These are phyloP conservation scores for Prunus mira DNA, from an alignment of 306 rosid genomes.

Conservation along the genomic window DNA sequence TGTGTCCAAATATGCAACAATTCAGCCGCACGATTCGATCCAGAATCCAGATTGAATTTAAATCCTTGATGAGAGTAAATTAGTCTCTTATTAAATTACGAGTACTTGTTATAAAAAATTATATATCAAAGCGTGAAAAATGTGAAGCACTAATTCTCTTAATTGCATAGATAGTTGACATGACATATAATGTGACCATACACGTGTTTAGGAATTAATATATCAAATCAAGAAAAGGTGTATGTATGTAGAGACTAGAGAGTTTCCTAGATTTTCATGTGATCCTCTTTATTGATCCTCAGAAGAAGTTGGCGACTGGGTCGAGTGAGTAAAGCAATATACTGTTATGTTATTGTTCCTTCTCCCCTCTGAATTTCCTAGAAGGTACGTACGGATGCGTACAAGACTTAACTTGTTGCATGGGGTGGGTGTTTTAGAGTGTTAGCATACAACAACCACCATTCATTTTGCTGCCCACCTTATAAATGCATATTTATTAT, in stretches of 20 bases:
- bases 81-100: background rate
- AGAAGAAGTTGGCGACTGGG: too few relatives aligned
- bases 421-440: background rate
- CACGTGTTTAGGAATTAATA: too few relatives aligned
- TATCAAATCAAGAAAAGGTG: too few relatives aligned
- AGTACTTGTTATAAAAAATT: too few relatives aligned
- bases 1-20: constrained; percentile 14
- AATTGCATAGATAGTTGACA: too few relatives aligned
- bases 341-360: background rate
- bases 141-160: background rate
- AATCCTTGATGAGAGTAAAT: background rate
- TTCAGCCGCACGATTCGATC: constrained; percentile 12
- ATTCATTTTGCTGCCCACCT: background rate
- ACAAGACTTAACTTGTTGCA: background rate
- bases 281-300: constrained; percentile 23
- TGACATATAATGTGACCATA: too few relatives aligned
- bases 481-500: background rate
- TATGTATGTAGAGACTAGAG: too few relatives aligned
- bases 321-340: too few relatives aligned
- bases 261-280: background rate
- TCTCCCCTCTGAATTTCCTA: background rate
- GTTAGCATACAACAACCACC: background rate
- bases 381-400: constrained; percentile 20
- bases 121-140: background rate
- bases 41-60: constrained; percentile 2